Percentiles rank a stretch among this genome's conserved stretches.
These are phyloP conservation scores for Cubamyces sp. DNA, from an alignment of 768 basidiomycete genomes.

Conservation along the genomic window DNA sequence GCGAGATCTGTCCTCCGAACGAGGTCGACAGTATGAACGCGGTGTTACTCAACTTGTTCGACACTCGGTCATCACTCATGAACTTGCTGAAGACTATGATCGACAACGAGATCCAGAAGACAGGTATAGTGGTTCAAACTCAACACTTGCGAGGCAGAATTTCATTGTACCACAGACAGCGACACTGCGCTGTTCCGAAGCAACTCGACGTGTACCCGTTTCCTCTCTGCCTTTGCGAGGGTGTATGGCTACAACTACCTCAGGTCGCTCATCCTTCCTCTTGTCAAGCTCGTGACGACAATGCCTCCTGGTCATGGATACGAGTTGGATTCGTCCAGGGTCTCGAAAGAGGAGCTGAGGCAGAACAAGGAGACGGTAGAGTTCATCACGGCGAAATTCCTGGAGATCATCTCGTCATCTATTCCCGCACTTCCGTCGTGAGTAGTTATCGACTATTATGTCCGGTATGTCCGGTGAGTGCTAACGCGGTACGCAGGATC, in stretches of 20 bases:
- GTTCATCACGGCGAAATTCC: constrained; percentile 72
- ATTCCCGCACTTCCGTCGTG: constrained; percentile 74
- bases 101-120: constrained; percentile 79
- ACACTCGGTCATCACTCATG: constrained; percentile 74
- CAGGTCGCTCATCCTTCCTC: constrained; percentile 74
- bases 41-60: constrained; percentile 84
- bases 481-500: constrained; percentile 52
- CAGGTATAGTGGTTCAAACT: constrained; percentile 50
- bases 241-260: constrained; percentile 93
- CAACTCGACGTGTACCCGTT: constrained; percentile 86
- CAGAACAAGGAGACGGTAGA: constrained; percentile 75
- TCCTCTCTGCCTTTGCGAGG: constrained; percentile 83
- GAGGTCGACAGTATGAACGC: constrained; percentile 87
- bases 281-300: constrained; percentile 73
- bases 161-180: constrained; percentile 53
- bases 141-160: no score
- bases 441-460: constrained; percentile 34
- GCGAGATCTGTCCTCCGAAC: constrained; percentile 77
- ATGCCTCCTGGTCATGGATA: constrained; percentile 77
- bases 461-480: not conserved
- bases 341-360: constrained; percentile 57
- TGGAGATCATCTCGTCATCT: constrained; percentile 75
- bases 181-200: constrained; percentile 85
- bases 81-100: constrained; percentile 81
- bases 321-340: constrained; percentile 74